These are phyloP conservation scores for Rubus parviflorus DNA, from an alignment of 306 rosid species.

Conservation along the genomic window DNA sequence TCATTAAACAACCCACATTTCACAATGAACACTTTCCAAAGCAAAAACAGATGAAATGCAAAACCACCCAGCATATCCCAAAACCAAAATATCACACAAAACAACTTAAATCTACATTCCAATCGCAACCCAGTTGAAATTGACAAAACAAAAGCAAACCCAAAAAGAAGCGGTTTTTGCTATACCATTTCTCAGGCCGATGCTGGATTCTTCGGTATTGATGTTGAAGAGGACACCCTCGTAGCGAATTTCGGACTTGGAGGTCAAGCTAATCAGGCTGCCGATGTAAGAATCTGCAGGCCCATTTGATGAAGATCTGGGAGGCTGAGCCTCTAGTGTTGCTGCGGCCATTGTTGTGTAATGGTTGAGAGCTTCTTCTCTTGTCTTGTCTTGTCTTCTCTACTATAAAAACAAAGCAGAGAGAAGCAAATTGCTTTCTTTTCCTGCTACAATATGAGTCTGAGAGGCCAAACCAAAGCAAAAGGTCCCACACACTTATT, in stretches of 20 bases:
- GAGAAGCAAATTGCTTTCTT: background rate
- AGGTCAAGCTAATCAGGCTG: slow-evolving; percentile 40
- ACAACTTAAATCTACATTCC: background rate
- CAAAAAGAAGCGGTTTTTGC: background rate
- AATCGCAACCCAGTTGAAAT: background rate
- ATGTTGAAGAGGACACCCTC: slow-evolving; percentile 39
- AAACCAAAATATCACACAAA: no score
- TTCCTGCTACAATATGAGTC: background rate
- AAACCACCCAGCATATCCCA: background rate
- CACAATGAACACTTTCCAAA: background rate
- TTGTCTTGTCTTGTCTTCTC: background rate
- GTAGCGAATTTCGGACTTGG: slow-evolving; percentile 37
- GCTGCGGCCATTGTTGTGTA: slow-evolving; percentile 23
- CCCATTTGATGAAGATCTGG: slow-evolving; percentile 29
- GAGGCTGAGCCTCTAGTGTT: slow-evolving; percentile 12
- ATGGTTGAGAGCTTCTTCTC: background rate
- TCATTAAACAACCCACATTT: background rate
- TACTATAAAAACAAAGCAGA: background rate
- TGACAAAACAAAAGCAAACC: background rate
- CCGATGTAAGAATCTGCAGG: slow-evolving; percentile 37
- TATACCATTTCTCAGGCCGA: slow-evolving; percentile 32
- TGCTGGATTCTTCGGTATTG: slow-evolving; percentile 37
- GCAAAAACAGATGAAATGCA: background rate
- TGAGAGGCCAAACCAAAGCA: background rate
- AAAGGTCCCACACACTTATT: no score